These are phyloP conservation scores for Yamadazyma kanchanaburiensis DNA, from an alignment of 1,139 yeast genomes.

Conservation along the genomic window DNA sequence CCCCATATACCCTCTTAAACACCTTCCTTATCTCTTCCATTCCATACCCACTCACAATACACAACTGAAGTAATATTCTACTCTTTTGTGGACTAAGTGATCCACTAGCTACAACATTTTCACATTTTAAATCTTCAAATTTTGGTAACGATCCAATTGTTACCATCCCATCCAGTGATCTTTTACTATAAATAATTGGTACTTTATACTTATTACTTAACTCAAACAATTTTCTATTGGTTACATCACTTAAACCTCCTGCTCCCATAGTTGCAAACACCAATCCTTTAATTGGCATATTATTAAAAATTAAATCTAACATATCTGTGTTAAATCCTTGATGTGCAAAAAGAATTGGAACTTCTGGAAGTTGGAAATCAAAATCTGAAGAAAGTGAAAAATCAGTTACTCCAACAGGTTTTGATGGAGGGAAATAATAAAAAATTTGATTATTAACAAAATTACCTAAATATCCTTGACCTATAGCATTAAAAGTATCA, in stretches of 20 bases:
- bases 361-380: conserved; percentile 28
- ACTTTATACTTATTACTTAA: conserved; percentile 31
- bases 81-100: conserved; percentile 68
- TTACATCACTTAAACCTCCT: conserved; percentile 55
- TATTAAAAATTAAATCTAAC: conserved; percentile 40
- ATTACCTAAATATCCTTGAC: conserved; percentile 69
- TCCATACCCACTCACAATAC: conserved; percentile 43
- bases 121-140: conserved; percentile 13
- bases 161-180: conserved; percentile 60
- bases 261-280: conserved; percentile 73
- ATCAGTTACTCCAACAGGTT: conserved; percentile 51
- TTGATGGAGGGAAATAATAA: conserved; percentile 60
- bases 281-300: conserved; percentile 48
- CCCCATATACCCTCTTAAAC: conserved; percentile 41
- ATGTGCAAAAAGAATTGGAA: conserved; percentile 44
- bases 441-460: conserved; percentile 65
- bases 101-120: conserved; percentile 54
- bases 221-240: conserved; percentile 40
- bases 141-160: conserved; percentile 38
- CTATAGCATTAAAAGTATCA: conserved; percentile 65
- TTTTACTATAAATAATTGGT: conserved; percentile 61
- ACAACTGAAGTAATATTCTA: conserved; percentile 57
- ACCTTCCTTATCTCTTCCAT: conserved; percentile 40
- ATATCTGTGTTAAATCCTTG: conserved; percentile 55
- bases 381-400: conserved; percentile 12